Evolutionary conservation across 331 rosid species (phyloP).

Genomic region (Cydonia oblonga): DNA sequence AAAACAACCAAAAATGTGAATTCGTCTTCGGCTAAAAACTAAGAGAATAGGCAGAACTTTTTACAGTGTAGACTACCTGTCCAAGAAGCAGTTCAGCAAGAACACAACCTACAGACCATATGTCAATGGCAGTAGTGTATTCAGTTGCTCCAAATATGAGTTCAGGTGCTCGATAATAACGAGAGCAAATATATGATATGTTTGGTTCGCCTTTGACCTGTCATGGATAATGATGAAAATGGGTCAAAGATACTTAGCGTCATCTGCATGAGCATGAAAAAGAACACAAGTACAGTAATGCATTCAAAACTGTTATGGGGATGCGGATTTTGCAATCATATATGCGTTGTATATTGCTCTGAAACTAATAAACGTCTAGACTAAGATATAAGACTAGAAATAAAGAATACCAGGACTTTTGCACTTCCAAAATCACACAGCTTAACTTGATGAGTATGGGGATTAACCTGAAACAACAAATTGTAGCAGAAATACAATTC

Average conservation of each 20-base stretch:
- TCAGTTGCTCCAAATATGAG: conserved; percentile 68
- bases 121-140: conserved; percentile 60
- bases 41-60: not conserved
- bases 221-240: not conserved
- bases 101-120: conserved; percentile 70
- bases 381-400: not conserved
- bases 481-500: not conserved
- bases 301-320: not conserved
- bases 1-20: not conserved
- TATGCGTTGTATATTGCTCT: not conserved
- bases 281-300: not conserved
- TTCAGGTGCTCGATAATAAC: conserved; percentile 66
- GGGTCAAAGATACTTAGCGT: not conserved
- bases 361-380: not conserved
- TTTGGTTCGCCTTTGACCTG: conserved; percentile 71
- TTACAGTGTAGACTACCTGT: conserved; percentile 29
- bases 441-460: conserved; percentile 64
- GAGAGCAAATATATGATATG: conserved; percentile 64
- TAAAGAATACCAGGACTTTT: conserved; percentile 54
- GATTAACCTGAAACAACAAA: conserved; percentile 46
- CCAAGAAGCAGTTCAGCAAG: conserved; percentile 58
- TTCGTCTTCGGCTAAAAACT: not conserved
- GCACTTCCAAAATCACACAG: conserved; percentile 73
- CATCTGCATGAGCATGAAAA: not conserved
- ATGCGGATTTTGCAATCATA: not conserved